These are phyloP conservation scores for Rhizopogon vinicolor DNA, from an alignment of 768 basidiomycete species.

Conservation along the genomic window DNA sequence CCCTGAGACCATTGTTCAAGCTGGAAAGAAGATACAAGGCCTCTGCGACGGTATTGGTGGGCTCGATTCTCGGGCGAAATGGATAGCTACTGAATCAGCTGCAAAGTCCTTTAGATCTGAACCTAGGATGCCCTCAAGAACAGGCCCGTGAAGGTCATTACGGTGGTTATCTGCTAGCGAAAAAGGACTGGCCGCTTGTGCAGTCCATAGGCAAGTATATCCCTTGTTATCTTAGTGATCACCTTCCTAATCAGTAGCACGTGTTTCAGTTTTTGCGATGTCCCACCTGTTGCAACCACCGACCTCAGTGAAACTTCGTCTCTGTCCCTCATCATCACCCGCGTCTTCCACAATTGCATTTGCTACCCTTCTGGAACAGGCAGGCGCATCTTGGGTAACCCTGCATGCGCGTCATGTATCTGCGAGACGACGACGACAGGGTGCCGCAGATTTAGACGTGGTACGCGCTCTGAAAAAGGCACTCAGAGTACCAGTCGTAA, in stretches of 20 bases:
- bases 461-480: slow-evolving; percentile 51
- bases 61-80: slow-evolving; percentile 8
- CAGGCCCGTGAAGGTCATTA: slow-evolving; percentile 61
- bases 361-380: slow-evolving; percentile 53
- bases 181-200: slow-evolving; percentile 69
- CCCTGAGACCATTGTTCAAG: slow-evolving; percentile 53
- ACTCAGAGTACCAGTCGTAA: slow-evolving; percentile 56
- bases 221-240: not conserved
- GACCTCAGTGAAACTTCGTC: slow-evolving; percentile 58
- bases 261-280: slow-evolving; percentile 55
- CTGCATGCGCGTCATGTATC: slow-evolving; percentile 74
- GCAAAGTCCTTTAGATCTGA: slow-evolving; percentile 50
- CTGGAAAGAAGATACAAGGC: slow-evolving; percentile 52
- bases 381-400: slow-evolving; percentile 66
- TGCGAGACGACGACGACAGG: slow-evolving; percentile 62
- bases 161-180: slow-evolving; percentile 71
- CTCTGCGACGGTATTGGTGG: slow-evolving; percentile 71
- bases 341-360: slow-evolving; percentile 49
- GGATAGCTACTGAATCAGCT: not conserved
- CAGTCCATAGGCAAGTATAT: slow-evolving; percentile 50
- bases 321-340: slow-evolving; percentile 42
- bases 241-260: not conserved
- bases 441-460: slow-evolving; percentile 61
- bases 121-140: slow-evolving; percentile 78
- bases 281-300: slow-evolving; percentile 59